These are phyloP conservation scores for Malus domestica DNA, from an alignment of 306 rosid genomes.

Conservation along the genomic window DNA sequence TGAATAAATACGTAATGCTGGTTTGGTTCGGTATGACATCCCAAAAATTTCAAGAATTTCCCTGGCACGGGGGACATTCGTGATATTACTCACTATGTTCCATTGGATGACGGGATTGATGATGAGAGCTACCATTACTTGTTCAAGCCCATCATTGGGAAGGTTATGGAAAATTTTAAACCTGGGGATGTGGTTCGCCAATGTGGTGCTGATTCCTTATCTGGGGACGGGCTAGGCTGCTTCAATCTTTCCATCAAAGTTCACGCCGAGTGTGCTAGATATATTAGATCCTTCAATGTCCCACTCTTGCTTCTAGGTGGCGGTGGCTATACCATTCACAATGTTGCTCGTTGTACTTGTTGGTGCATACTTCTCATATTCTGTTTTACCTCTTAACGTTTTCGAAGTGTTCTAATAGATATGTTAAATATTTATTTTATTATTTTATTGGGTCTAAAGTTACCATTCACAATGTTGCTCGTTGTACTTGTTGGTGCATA, in stretches of 20 bases:
- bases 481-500: conserved; percentile 9
- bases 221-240: conserved; percentile 85
- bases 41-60: conserved; percentile 19
- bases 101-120: conserved; percentile 83
- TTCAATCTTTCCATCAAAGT: conserved; percentile 84
- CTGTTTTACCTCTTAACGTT: neutral
- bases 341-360: conserved; percentile 65
- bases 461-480: too few relatives aligned
- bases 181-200: conserved; percentile 89
- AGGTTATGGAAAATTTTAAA: conserved; percentile 75
- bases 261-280: conserved; percentile 76
- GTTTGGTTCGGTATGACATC: too few relatives aligned
- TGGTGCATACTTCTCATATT: conserved; percentile 44
- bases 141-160: conserved; percentile 78
- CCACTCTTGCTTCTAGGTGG: conserved; percentile 80
- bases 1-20: too few relatives aligned
- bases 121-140: conserved; percentile 84
- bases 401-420: neutral
- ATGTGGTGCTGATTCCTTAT: conserved; percentile 84
- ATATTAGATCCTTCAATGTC: conserved; percentile 75
- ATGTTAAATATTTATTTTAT: too few relatives aligned
- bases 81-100: conserved; percentile 76
- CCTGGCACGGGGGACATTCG: conserved; percentile 83
- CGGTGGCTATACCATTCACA: conserved; percentile 83
- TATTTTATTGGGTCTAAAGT: too few relatives aligned